Evolutionary conservation across 75 land plant species (phyloP).

Genomic region (Cupressus sempervirens): DNA sequence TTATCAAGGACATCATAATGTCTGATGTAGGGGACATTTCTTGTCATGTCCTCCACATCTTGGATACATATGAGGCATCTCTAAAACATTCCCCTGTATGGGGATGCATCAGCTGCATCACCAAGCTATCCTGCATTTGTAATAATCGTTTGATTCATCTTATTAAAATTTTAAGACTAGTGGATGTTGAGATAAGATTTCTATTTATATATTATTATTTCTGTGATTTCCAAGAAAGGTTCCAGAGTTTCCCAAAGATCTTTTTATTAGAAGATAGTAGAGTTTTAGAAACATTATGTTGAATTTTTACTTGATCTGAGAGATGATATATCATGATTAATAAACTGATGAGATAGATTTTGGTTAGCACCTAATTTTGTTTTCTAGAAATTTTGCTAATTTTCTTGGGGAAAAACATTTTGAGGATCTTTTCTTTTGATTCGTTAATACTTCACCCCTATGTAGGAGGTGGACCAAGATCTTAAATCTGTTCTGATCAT

Average conservation of each 20-base stretch:
- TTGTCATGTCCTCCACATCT: not conserved
- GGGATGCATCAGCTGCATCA: not conserved
- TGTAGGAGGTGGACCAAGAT: too few relatives aligned
- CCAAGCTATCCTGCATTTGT: not conserved
- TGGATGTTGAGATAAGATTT: not conserved
- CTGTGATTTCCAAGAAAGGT: not conserved
- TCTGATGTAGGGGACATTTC: not conserved
- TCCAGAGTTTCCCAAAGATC: not conserved
- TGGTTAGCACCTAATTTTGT: not conserved
- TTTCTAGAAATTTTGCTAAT: not conserved
- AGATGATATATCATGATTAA: not conserved
- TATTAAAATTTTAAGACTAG: not conserved
- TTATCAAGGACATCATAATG: not conserved
- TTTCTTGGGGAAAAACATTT: not conserved
- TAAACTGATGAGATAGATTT: not conserved
- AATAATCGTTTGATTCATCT: not conserved
- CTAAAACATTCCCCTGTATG: not conserved
- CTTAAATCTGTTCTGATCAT: too few relatives aligned
- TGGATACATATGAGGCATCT: not conserved
- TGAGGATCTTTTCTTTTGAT: not conserved
- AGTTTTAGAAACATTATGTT: not conserved
- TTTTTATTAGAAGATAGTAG: not conserved
- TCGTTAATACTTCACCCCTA: too few relatives aligned
- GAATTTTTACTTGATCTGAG: not conserved
- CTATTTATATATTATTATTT: not conserved